phyloP scores from a whole-genome alignment of 73 alveolate genomes.

The Breviolum minutum region DNA sequence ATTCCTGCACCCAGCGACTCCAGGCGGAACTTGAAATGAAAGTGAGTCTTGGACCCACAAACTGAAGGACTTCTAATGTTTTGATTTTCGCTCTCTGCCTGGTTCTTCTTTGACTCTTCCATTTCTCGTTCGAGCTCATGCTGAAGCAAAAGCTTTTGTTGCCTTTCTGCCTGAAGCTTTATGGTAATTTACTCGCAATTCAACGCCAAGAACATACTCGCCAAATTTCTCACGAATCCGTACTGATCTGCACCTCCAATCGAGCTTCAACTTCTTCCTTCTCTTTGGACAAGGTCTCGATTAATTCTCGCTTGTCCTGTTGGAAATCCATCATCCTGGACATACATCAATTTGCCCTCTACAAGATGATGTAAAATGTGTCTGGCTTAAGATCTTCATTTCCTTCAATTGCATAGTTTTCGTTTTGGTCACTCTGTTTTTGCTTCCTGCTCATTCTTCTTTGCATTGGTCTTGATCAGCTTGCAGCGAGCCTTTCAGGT shows the following conservation, averaged over 20 bases:
- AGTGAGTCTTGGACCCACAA: neutral
- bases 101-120: slow-evolving; percentile 47
- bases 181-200: neutral
- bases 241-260: slow-evolving; percentile 28
- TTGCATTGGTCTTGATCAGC: slow-evolving; percentile 83
- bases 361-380: too few species aligned
- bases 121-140: slow-evolving; percentile 54
- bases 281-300: slow-evolving; percentile 71
- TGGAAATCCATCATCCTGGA: too few species aligned
- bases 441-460: slow-evolving; percentile 78
- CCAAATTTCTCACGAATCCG: neutral
- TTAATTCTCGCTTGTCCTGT: slow-evolving; percentile 62
- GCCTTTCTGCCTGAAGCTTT: slow-evolving; percentile 67
- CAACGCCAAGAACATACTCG: neutral
- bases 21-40: neutral
- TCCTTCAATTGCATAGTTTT: neutral
- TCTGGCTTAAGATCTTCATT: too few species aligned
- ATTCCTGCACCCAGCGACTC: slow-evolving; percentile 12
- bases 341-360: too few species aligned
- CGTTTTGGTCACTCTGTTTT: neutral
- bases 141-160: slow-evolving; percentile 53
- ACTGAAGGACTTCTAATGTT: neutral
- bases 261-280: slow-evolving; percentile 70
- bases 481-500: slow-evolving; percentile 70
- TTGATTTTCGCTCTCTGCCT: neutral